Conservation (phyloP, 129 eudicot genomes). For the Kitagawia praeruptora region DNA sequence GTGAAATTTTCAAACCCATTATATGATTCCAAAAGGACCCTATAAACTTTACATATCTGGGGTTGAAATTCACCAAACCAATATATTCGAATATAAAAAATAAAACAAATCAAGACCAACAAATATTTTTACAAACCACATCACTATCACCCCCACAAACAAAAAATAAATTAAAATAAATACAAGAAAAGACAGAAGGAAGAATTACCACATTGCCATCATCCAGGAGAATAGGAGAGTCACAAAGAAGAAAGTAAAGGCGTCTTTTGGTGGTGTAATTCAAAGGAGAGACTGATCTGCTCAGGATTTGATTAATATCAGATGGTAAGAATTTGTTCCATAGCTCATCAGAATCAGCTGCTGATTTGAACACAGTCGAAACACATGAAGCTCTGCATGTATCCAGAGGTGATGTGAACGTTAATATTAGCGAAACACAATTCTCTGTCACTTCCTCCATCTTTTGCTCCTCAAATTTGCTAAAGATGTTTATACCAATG, state of each 20-base stretch:
- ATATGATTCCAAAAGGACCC: too few species aligned
- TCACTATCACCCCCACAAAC: not conserved
- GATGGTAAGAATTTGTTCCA: constrained; percentile 66
- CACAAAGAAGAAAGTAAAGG: constrained; percentile 33
- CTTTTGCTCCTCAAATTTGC: not conserved
- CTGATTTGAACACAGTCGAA: constrained; percentile 33
- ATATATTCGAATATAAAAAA: too few species aligned
- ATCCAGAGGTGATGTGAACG: constrained; percentile 52
- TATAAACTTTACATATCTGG: too few species aligned
- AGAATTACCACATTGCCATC: constrained; percentile 30
- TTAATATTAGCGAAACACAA: constrained; percentile 37
- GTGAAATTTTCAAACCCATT: not conserved
- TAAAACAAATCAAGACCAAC: not conserved
- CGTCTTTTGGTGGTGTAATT: constrained; percentile 27
- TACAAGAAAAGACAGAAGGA: too few species aligned
- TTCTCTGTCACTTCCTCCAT: constrained; percentile 42
- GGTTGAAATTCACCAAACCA: not conserved
- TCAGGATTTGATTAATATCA: constrained; percentile 24
- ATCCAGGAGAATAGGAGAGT: constrained; percentile 32
- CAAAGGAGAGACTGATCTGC: constrained; percentile 21
- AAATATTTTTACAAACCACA: too few species aligned
- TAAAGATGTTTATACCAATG: too few species aligned
- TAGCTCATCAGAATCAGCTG: constrained; percentile 43
- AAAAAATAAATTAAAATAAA: too few species aligned
- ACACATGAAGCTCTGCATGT: constrained; percentile 36